phyloP scores from a whole-genome alignment of 2,329 filamentous ascomycete species.

The Chaetomium sp. region DNA sequence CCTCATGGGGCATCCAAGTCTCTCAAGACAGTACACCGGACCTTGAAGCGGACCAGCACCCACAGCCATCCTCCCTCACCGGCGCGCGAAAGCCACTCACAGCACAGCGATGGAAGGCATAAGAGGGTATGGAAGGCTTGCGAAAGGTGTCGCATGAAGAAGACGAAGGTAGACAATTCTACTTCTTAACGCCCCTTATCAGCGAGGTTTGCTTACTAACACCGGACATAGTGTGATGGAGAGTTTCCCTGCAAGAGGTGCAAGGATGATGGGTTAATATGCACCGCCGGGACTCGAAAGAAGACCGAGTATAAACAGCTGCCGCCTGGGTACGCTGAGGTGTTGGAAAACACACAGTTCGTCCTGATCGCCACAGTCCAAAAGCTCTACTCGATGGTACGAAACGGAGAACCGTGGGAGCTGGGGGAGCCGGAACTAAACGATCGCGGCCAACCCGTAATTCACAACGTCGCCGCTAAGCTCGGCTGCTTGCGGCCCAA shows the following conservation, averaged over 20 bases:
- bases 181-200: too few species aligned
- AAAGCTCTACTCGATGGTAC: slow-evolving; percentile 66
- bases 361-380: slow-evolving; percentile 65
- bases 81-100: slow-evolving; percentile 44
- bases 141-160: slow-evolving; percentile 69
- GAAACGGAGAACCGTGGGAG: slow-evolving; percentile 60
- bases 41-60: slow-evolving; percentile 53
- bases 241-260: slow-evolving; percentile 68
- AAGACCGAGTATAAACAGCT: slow-evolving; percentile 71
- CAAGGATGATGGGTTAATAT: slow-evolving; percentile 66
- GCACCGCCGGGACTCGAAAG: slow-evolving; percentile 64
- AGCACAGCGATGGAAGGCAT: slow-evolving; percentile 55
- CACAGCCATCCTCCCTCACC: slow-evolving; percentile 44
- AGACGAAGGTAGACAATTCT: slow-evolving; percentile 59
- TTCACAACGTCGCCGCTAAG: slow-evolving; percentile 66
- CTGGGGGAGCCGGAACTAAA: slow-evolving; percentile 66
- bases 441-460: slow-evolving; percentile 63
- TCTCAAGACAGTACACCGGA: slow-evolving; percentile 54
- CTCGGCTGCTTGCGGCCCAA: slow-evolving; percentile 66
- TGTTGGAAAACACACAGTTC: slow-evolving; percentile 66
- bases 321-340: slow-evolving; percentile 65
- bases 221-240: slow-evolving; percentile 58
- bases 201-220: slow-evolving; percentile 14
- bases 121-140: slow-evolving; percentile 70
- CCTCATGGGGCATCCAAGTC: slow-evolving; percentile 48